Percentiles rank a stretch among this genome's conserved stretches.
phyloP scores from a whole-genome alignment of 1,284 basidiomycete genomes.

The Heimioporus punctisporus region DNA sequence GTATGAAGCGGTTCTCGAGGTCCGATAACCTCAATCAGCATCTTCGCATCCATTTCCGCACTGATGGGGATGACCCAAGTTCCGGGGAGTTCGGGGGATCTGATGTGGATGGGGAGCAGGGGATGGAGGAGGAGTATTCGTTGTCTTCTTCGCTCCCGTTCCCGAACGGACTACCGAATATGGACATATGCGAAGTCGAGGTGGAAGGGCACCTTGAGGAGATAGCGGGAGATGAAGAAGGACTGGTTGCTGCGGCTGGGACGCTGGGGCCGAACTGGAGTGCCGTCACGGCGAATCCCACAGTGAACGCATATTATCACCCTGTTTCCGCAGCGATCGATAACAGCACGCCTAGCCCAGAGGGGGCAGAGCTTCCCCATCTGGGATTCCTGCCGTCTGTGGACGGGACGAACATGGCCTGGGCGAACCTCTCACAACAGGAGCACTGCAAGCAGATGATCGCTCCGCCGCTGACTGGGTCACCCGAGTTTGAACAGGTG shows the following conservation, averaged over 20 bases:
- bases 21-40: slow-evolving; percentile 89
- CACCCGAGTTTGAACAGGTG: slow-evolving; percentile 57
- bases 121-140: slow-evolving; percentile 29
- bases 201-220: slow-evolving; percentile 57
- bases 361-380: slow-evolving; percentile 23
- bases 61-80: slow-evolving; percentile 32
- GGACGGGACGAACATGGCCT: slow-evolving; percentile 28
- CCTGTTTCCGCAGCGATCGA: slow-evolving; percentile 12
- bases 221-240: slow-evolving; percentile 63
- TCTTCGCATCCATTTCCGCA: slow-evolving; percentile 71
- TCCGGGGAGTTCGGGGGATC: slow-evolving; percentile 26
- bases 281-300: slow-evolving; percentile 5
- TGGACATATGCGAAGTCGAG: slow-evolving; percentile 62
- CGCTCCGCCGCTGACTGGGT: slow-evolving; percentile 56
- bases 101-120: slow-evolving; percentile 32
- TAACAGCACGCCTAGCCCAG: slow-evolving; percentile 12
- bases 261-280: slow-evolving; percentile 18
- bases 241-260: slow-evolving; percentile 39
- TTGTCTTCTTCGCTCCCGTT: slow-evolving; percentile 27
- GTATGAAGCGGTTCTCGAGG: slow-evolving; percentile 80
- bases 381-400: slow-evolving; percentile 24
- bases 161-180: slow-evolving; percentile 36
- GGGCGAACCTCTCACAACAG: slow-evolving; percentile 28
- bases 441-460: slow-evolving; percentile 39
- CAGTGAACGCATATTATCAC: slow-evolving; percentile 27